Percentiles rank a stretch among this genome's conserved stretches.
These are phyloP conservation scores for Globisporangium cederbergense DNA, from an alignment of 352 stramenopile species.

Conservation along the genomic window DNA sequence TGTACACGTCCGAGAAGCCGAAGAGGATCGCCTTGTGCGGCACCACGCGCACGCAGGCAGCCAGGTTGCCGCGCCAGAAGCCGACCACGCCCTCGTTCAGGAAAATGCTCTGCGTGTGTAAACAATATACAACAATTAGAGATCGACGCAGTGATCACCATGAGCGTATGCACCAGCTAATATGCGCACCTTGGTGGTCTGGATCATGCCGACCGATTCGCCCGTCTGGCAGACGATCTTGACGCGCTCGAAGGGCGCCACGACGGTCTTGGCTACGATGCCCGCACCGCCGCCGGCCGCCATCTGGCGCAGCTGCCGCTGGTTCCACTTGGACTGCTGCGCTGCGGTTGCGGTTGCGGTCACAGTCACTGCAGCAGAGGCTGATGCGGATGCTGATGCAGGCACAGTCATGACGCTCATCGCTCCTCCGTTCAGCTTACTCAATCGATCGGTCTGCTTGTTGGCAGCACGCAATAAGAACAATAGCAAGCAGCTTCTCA, in stretches of 20 bases:
- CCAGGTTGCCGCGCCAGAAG: slow-evolving; percentile 76
- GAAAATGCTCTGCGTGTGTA: slow-evolving; percentile 37
- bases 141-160: too few relatives aligned
- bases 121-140: neutral
- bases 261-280: slow-evolving; percentile 78
- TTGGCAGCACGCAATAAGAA: neutral
- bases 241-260: slow-evolving; percentile 77
- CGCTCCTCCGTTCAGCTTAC: slow-evolving; percentile 2
- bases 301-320: slow-evolving; percentile 67
- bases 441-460: neutral
- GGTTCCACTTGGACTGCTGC: slow-evolving; percentile 41
- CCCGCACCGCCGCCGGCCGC: slow-evolving; percentile 62
- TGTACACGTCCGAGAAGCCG: slow-evolving; percentile 85
- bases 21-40: slow-evolving; percentile 82
- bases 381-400: neutral
- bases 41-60: slow-evolving; percentile 74
- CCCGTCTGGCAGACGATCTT: slow-evolving; percentile 85
- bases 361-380: neutral
- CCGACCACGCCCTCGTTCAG: slow-evolving; percentile 49
- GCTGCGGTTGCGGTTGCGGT: neutral
- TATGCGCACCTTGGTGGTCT: slow-evolving; percentile 37
- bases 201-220: slow-evolving; percentile 73
- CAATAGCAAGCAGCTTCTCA: neutral
- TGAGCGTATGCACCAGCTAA: neutral
- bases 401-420: slow-evolving; percentile 7